phyloP scores from a whole-genome alignment of 2,329 filamentous ascomycete genomes.

The Fusarium haematococcum region DNA sequence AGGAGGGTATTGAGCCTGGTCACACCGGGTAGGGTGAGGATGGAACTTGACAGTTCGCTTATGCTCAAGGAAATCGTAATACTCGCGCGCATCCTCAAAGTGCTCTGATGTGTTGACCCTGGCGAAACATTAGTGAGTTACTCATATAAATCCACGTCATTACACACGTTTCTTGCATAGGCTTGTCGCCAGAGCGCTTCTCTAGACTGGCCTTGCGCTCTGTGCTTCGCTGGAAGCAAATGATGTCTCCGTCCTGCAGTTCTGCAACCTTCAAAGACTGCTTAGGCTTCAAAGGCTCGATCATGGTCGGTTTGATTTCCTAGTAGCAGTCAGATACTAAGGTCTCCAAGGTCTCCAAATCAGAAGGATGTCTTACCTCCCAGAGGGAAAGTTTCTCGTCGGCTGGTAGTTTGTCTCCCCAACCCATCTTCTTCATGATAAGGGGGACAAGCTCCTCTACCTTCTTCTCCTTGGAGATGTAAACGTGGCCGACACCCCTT shows the following conservation, averaged over 20 bases:
- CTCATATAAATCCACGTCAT: neutral
- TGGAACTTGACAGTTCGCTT: conserved; percentile 83
- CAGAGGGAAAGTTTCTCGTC: conserved; percentile 77
- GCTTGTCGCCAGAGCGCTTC: conserved; percentile 44
- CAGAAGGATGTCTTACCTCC: conserved; percentile 65
- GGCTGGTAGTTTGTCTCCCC: conserved; percentile 78
- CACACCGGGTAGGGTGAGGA: conserved; percentile 71
- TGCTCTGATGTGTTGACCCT: conserved; percentile 56
- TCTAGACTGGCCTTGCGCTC: conserved; percentile 58
- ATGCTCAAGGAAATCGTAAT: conserved; percentile 94
- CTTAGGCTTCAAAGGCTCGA: conserved; percentile 93
- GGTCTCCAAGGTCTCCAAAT: neutral
- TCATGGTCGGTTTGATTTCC: conserved; percentile 99
- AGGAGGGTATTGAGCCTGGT: conserved; percentile 67
- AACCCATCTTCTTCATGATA: conserved; percentile 87
- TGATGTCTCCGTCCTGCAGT: conserved; percentile 95
- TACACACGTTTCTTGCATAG: conserved; percentile 49
- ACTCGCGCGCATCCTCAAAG: conserved; percentile 80
- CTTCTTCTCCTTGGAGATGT: conserved; percentile 88
- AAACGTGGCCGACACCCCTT: conserved; percentile 83
- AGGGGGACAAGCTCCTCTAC: conserved; percentile 84
- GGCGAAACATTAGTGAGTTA: conserved; percentile 19
- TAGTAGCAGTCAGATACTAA: conserved; percentile 42
- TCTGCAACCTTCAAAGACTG: conserved; percentile 90
- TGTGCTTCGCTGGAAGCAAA: conserved; percentile 84